Evolutionary conservation across 2,329 filamentous ascomycete genomes (phyloP).

Genomic region (Gyromitra esculenta): DNA sequence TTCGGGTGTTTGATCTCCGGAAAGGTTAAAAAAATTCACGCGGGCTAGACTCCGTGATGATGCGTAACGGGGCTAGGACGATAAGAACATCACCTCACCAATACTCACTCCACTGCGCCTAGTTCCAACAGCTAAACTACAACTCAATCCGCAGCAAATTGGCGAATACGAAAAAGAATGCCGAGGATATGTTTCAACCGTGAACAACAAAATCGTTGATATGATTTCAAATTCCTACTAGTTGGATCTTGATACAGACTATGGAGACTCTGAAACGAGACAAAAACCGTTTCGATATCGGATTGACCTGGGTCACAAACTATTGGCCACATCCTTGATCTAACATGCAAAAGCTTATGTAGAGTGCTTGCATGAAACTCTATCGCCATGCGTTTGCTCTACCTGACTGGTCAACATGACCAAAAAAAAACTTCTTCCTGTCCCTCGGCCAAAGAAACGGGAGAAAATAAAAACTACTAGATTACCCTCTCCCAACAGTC

Average conservation of each 20-base stretch:
- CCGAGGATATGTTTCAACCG: background rate
- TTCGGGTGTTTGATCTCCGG: slow-evolving; percentile 30
- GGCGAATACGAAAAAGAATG: background rate
- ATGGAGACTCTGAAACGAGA: slow-evolving; percentile 7
- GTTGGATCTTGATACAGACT: background rate
- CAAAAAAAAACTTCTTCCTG: background rate
- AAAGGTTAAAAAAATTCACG: slow-evolving; percentile 17
- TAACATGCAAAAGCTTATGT: slow-evolving; percentile 16
- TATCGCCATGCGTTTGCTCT: background rate
- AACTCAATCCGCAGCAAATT: background rate
- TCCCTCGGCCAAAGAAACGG: background rate
- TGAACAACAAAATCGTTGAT: background rate
- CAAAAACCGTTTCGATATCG: background rate
- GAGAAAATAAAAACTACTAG: background rate
- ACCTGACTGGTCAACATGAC: background rate
- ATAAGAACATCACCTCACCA: background rate
- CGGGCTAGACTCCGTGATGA: background rate
- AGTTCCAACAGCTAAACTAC: background rate
- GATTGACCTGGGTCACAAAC: background rate
- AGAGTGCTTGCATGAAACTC: slow-evolving; percentile 12
- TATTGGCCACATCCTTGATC: background rate
- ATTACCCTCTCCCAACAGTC: slow-evolving; percentile 5
- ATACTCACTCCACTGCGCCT: background rate
- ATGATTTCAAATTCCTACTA: background rate
- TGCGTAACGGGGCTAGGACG: background rate